These are phyloP conservation scores for Trichoderma sp. DNA, from an alignment of 2,329 filamentous ascomycete species.

Conservation along the genomic window DNA sequence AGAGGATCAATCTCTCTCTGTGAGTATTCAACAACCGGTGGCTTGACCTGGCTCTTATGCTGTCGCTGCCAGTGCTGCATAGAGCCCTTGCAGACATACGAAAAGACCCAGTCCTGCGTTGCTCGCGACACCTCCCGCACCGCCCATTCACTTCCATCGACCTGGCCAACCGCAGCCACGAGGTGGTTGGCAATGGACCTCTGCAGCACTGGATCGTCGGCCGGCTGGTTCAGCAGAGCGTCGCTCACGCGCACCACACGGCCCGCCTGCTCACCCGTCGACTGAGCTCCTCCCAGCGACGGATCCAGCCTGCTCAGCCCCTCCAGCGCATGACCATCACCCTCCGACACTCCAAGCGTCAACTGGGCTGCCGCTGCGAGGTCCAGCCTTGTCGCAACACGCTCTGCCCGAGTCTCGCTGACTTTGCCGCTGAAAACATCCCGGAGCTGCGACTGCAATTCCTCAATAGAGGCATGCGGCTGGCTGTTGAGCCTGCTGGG, in stretches of 20 bases:
- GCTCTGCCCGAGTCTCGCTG: constrained; percentile 49
- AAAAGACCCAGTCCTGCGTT: constrained; percentile 52
- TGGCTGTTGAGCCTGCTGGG: constrained; percentile 21
- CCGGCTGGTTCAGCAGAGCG: constrained; percentile 48
- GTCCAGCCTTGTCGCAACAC: constrained; percentile 47
- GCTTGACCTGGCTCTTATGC: constrained; percentile 41
- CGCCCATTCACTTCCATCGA: constrained; percentile 51
- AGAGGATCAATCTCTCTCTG: constrained; percentile 46
- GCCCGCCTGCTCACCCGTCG: constrained; percentile 29
- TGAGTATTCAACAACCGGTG: constrained; percentile 50
- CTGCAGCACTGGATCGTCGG: constrained; percentile 49
- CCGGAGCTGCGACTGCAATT: constrained; percentile 48
- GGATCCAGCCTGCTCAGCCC: constrained; percentile 36
- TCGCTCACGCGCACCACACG: constrained; percentile 46
- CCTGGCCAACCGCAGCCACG: constrained; percentile 40
- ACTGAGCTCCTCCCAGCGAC: constrained; percentile 31
- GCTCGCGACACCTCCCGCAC: constrained; percentile 44
- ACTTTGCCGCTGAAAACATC: constrained; percentile 42
- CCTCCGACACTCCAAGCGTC: constrained; percentile 38
- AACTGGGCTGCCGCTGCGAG: constrained; percentile 47
- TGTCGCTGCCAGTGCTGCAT: constrained; percentile 50
- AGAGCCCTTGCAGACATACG: constrained; percentile 54
- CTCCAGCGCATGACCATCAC: constrained; percentile 38
- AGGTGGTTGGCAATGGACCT: constrained; percentile 50
- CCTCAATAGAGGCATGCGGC: constrained; percentile 39